Conservation (phyloP, 1,284 basidiomycete genomes). For the Ceratobasidium sp. region DNA sequence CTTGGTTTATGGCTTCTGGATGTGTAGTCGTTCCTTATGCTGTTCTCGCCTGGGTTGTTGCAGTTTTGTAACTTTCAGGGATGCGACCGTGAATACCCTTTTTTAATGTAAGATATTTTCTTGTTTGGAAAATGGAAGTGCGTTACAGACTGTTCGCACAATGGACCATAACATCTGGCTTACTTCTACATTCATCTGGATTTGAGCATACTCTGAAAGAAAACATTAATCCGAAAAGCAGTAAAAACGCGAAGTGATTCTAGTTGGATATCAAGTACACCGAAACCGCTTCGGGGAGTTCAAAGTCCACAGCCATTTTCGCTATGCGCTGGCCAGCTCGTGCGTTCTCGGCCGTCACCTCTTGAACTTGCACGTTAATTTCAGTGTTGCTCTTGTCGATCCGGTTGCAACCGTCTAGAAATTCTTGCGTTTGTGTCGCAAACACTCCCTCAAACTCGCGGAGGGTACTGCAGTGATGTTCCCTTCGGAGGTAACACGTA, state of each 20-base stretch:
- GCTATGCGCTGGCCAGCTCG: slow-evolving; percentile 30
- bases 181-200: not conserved
- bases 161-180: not conserved
- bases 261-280: not conserved
- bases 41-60: slow-evolving; percentile 16
- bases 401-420: slow-evolving; percentile 12
- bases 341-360: slow-evolving; percentile 5
- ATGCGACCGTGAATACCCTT: slow-evolving; percentile 37
- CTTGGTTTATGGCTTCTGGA: slow-evolving; percentile 17
- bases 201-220: slow-evolving; percentile 1
- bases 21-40: slow-evolving; percentile 36
- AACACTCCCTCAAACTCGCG: slow-evolving; percentile 21
- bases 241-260: not conserved
- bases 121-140: not conserved
- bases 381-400: not conserved
- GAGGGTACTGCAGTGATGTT: slow-evolving; percentile 1
- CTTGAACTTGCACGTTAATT: not conserved
- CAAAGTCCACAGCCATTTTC: slow-evolving; percentile 3
- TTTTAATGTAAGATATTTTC: slow-evolving; percentile 31
- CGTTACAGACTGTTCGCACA: not conserved
- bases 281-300: slow-evolving; percentile 16
- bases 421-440: slow-evolving; percentile 20
- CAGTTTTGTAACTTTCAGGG: slow-evolving; percentile 29
- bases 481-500: not conserved
- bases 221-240: not conserved